Conservation (phyloP, 2,329 filamentous ascomycete genomes). For the Hyphodiscus sp. region DNA sequence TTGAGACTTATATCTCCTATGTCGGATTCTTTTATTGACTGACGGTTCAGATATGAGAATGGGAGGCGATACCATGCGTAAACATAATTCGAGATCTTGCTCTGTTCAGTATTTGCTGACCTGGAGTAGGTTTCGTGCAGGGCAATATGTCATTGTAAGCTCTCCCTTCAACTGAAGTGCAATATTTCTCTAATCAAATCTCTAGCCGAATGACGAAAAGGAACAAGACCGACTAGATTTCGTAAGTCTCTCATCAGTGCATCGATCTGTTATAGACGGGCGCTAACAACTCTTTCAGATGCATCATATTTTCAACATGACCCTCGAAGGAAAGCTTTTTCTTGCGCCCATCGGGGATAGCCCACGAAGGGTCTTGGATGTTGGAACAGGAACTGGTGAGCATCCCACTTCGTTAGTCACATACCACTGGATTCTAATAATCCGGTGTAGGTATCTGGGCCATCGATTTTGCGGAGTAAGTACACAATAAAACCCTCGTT, state of each 20-base stretch:
- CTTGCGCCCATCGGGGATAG: slow-evolving; percentile 10
- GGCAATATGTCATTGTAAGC: slow-evolving; percentile 46
- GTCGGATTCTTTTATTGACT: neutral
- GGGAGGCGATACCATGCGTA: slow-evolving; percentile 8
- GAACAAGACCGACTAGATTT: slow-evolving; percentile 2
- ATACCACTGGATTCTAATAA: no score
- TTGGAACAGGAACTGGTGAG: slow-evolving; percentile 26
- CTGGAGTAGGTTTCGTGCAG: no score
- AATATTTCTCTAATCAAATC: neutral
- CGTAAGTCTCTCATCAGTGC: neutral
- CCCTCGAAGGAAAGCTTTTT: slow-evolving; percentile 16
- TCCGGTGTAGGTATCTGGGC: neutral
- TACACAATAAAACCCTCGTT: neutral
- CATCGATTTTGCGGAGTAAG: slow-evolving; percentile 1
- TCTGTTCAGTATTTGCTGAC: no score
- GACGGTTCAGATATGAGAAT: slow-evolving; percentile 8
- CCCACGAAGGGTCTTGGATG: slow-evolving; percentile 18
- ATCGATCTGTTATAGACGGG: no score
- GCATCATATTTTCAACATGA: slow-evolving; percentile 5
- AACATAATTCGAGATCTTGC: no score
- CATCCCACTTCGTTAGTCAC: no score
- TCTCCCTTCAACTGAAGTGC: neutral
- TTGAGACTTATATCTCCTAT: neutral
- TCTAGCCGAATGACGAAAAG: slow-evolving; percentile 1
- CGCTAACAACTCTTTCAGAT: neutral